A percentile compares a stretch with the other conserved stretches of the same genome.
phyloP scores from a whole-genome alignment of 108 stramenopile genomes.

The Skeletonema marinoi region DNA sequence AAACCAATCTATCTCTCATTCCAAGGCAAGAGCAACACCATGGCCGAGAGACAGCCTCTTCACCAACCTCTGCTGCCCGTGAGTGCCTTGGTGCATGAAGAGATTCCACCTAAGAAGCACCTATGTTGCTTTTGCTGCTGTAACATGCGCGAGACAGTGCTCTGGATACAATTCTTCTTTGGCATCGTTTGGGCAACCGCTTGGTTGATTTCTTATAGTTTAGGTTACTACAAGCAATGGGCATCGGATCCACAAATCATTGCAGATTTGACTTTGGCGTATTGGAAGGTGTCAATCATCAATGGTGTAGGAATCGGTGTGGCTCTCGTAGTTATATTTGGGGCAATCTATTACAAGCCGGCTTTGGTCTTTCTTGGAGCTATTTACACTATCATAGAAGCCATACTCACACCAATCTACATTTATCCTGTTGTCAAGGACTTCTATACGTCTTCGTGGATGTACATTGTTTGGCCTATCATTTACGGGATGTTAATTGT shows the following conservation, averaged over 20 bases:
- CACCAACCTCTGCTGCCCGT: background rate
- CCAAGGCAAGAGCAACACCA: background rate
- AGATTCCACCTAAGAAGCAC: background rate
- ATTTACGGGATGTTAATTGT: background rate
- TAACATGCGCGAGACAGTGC: background rate
- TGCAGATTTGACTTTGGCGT: background rate
- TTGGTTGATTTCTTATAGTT: background rate
- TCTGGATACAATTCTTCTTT: conserved; percentile 12
- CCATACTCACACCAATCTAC: background rate
- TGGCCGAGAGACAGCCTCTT: background rate
- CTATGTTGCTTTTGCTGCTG: conserved; percentile 5
- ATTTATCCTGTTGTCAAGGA: background rate
- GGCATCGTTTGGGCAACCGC: conserved; percentile 11
- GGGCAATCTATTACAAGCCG: conserved; percentile 9
- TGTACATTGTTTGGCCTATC: conserved; percentile 1
- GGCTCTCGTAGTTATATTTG: conserved; percentile 2
- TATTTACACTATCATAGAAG: conserved; percentile 12
- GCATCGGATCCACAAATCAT: conserved; percentile 3
- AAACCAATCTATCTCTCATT: background rate
- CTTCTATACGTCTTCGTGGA: background rate
- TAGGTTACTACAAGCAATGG: conserved; percentile 3
- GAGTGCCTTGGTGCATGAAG: background rate
- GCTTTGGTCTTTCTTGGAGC: conserved; percentile 7
- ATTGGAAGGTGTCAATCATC: background rate
- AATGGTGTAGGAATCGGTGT: conserved; percentile 5